phyloP scores from a whole-genome alignment of 192 early-diverging fungal species.

The Backusella parvicylindrica region DNA sequence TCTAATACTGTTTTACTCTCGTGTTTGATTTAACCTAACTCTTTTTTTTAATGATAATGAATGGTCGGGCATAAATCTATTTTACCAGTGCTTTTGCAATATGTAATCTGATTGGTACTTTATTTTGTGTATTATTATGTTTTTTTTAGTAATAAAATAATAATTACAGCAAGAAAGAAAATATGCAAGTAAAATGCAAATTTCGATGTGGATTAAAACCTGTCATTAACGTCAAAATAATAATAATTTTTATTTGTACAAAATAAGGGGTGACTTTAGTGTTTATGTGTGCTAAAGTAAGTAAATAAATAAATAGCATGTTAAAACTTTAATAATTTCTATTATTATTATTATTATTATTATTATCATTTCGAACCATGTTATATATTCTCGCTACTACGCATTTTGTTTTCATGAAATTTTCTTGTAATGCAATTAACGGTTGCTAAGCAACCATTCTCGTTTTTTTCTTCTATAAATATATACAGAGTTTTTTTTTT shows the following conservation, averaged over 20 bases:
- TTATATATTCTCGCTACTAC: neutral
- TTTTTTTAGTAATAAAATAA: neutral
- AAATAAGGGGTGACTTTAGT: neutral
- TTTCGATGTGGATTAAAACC: neutral
- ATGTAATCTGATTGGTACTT: neutral
- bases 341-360: neutral
- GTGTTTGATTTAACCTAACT: constrained; percentile 5
- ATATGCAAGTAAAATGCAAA: constrained; percentile 1
- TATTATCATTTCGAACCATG: neutral
- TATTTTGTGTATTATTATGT: neutral
- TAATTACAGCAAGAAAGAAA: neutral
- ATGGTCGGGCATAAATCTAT: neutral
- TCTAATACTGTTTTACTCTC: constrained; percentile 4
- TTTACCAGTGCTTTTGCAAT: neutral
- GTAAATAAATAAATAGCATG: neutral
- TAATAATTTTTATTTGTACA: neutral
- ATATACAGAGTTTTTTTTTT: neutral
- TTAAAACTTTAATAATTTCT: neutral
- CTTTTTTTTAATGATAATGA: neutral
- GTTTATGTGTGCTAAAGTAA: constrained; percentile 1
- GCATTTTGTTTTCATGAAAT: neutral
- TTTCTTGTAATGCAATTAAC: neutral
- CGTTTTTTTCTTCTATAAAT: neutral
- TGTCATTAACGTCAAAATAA: constrained; percentile 5
- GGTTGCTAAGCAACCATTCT: neutral